phyloP scores from a whole-genome alignment of 1,284 basidiomycete genomes.

The Leucoagaricus sp. region DNA sequence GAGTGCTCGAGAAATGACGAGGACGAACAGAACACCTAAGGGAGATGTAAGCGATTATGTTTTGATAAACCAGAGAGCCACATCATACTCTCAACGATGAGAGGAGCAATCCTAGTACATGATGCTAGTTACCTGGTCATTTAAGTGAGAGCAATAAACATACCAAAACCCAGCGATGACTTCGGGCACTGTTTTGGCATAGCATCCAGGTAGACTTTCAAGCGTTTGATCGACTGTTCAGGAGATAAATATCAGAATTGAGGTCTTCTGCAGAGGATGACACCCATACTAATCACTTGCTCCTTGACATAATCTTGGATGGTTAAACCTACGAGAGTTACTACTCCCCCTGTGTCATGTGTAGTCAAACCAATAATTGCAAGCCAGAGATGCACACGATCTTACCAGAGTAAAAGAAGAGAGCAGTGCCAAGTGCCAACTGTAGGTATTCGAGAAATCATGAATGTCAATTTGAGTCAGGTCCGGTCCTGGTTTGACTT shows the following conservation, averaged over 20 bases:
- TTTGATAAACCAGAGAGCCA: too few relatives aligned
- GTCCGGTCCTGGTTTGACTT: background rate
- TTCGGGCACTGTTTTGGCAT: constrained; percentile 27
- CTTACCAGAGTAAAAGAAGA: constrained; percentile 27
- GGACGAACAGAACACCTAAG: constrained; percentile 24
- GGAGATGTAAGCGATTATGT: too few relatives aligned
- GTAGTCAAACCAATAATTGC: background rate
- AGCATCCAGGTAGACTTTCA: constrained; percentile 27
- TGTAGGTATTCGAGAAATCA: constrained; percentile 7
- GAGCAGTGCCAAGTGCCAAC: constrained; percentile 20
- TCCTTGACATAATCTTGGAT: constrained; percentile 29
- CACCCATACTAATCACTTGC: constrained; percentile 24
- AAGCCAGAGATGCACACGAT: background rate
- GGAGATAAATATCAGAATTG: background rate
- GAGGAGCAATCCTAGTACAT: constrained; percentile 23
- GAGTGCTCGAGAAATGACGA: constrained; percentile 25
- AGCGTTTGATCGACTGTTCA: constrained; percentile 22
- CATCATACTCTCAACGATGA: constrained; percentile 30
- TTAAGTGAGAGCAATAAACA: background rate
- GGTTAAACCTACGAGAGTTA: constrained; percentile 24
- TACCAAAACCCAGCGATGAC: constrained; percentile 30
- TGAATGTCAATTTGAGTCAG: too few relatives aligned
- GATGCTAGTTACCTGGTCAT: too few relatives aligned
- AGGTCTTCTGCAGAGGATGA: background rate
- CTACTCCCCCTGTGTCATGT: constrained; percentile 21